phyloP scores from a whole-genome alignment of 768 basidiomycete species.

The Mycena venus region DNA sequence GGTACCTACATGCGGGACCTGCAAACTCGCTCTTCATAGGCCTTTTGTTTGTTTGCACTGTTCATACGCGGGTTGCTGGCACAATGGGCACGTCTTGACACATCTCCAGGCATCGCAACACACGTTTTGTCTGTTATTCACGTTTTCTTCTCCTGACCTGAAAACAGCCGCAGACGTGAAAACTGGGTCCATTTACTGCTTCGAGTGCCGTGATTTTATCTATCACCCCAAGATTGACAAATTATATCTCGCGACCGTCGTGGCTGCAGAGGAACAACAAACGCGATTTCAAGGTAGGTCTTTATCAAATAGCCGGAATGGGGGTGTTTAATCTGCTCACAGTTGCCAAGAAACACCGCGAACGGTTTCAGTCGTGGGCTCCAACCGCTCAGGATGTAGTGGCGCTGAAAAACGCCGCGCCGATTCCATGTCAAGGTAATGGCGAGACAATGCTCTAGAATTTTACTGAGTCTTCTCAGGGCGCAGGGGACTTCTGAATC shows the following conservation, averaged over 20 bases:
- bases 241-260: constrained; percentile 24
- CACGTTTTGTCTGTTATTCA: neutral
- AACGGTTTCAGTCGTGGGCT: constrained; percentile 64
- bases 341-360: constrained; percentile 46
- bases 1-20: constrained; percentile 21
- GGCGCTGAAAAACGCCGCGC: constrained; percentile 62
- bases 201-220: constrained; percentile 68
- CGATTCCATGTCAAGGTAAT: constrained; percentile 80
- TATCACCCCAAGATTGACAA: constrained; percentile 58
- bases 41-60: constrained; percentile 33
- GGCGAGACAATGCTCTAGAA: no score
- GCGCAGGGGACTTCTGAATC: constrained; percentile 87
- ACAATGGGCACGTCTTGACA: constrained; percentile 21
- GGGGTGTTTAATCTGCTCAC: neutral
- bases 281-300: constrained; percentile 29
- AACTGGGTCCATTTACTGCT: constrained; percentile 70
- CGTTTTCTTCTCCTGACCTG: neutral
- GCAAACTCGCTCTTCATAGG: constrained; percentile 20
- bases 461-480: constrained; percentile 53
- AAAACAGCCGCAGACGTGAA: constrained; percentile 67
- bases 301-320: neutral
- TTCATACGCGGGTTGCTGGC: constrained; percentile 33
- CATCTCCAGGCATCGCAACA: constrained; percentile 24
- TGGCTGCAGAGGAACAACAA: constrained; percentile 28
- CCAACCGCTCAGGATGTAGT: constrained; percentile 56